Evolutionary conservation across 2,329 filamentous ascomycete genomes (phyloP).

Genomic region (Amylocarpus encephaloides): DNA sequence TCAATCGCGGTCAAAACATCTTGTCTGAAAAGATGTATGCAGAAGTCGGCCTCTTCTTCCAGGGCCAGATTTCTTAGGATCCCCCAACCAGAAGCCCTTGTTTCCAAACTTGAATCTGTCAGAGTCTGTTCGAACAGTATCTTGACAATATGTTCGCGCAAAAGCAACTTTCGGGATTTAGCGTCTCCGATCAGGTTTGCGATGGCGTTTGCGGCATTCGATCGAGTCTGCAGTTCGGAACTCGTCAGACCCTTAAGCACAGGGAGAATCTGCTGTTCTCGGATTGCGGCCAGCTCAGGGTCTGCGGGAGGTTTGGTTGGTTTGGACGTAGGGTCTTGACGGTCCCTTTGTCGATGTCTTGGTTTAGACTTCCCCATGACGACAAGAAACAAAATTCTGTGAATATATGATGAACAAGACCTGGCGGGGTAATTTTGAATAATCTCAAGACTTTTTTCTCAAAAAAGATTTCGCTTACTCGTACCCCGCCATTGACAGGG

Average conservation of each 20-base stretch:
- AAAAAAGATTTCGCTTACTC: neutral
- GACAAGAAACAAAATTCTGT: neutral
- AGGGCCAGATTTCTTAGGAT: constrained; percentile 55
- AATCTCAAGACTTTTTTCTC: neutral
- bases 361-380: constrained; percentile 54
- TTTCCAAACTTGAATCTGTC: constrained; percentile 56
- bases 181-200: constrained; percentile 56
- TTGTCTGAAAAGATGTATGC: constrained; percentile 55
- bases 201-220: constrained; percentile 52
- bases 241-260: constrained; percentile 55
- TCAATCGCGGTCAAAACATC: constrained; percentile 56
- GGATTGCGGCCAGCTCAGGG: constrained; percentile 56
- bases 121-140: constrained; percentile 58
- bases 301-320: constrained; percentile 55
- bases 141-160: constrained; percentile 60
- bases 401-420: neutral
- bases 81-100: constrained; percentile 60
- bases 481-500: neutral
- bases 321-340: constrained; percentile 51
- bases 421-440: neutral
- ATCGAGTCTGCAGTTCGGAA: constrained; percentile 52
- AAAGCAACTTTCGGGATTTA: constrained; percentile 56
- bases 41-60: constrained; percentile 62
- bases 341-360: constrained; percentile 44
- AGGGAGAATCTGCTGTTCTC: constrained; percentile 57